Conservation (phyloP, 306 rosid species). For the Hylodesmum podocarpum region DNA sequence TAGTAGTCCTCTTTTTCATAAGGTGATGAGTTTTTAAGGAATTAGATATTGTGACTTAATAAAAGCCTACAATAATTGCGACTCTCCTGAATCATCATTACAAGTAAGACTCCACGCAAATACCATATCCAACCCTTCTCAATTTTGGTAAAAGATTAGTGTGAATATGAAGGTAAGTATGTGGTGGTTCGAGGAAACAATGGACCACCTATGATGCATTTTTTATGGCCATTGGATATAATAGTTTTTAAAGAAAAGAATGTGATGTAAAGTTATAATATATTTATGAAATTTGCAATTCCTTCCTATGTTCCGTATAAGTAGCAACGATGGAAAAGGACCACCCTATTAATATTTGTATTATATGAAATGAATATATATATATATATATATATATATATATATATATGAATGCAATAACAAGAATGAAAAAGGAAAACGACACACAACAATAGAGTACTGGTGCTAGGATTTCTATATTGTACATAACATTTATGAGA, state of each 20-base stretch:
- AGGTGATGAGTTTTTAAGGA: neutral
- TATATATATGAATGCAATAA: neutral
- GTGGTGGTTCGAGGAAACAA: neutral
- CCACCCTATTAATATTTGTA: too few relatives aligned
- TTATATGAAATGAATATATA: too few relatives aligned
- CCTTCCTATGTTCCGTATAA: too few relatives aligned
- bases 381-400: too few relatives aligned
- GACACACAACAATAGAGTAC: neutral
- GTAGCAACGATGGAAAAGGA: neutral
- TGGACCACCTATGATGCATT: neutral
- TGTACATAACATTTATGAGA: conserved; percentile 33
- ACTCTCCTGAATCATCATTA: neutral
- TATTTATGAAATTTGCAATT: neutral
- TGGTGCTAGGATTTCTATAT: neutral
- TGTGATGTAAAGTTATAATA: neutral
- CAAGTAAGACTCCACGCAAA: neutral
- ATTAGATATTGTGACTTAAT: neutral
- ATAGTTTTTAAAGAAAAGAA: neutral
- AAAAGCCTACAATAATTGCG: neutral
- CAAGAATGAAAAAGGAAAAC: neutral
- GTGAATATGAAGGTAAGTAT: neutral
- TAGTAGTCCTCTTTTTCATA: neutral
- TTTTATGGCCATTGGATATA: neutral
- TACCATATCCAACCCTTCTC: neutral
- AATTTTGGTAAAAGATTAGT: neutral